Percentiles rank a stretch among this genome's conserved stretches.
phyloP scores from a whole-genome alignment of 108 stramenopile genomes.

The Aurantiochytrium sp. region DNA sequence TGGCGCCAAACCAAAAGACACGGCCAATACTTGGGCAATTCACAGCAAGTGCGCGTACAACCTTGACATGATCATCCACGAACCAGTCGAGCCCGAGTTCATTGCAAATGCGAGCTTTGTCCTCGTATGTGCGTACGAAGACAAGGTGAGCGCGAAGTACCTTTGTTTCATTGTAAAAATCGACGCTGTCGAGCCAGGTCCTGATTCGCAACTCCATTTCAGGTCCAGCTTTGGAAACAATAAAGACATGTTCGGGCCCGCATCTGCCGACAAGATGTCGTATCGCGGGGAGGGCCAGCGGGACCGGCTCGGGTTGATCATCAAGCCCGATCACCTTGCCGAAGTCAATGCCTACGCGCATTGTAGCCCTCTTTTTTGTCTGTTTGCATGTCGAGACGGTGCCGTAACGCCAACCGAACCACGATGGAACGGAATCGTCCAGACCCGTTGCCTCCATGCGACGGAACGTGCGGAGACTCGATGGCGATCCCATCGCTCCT shows the following conservation, averaged over 20 bases:
- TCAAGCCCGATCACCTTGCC: background rate
- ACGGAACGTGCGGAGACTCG: no score
- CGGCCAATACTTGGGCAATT: background rate
- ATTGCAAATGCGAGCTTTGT: background rate
- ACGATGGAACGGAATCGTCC: no score
- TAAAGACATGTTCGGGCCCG: background rate
- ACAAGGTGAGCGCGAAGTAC: background rate
- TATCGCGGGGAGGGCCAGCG: background rate
- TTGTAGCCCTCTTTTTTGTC: background rate
- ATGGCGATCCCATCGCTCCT: no score
- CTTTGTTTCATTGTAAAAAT: background rate
- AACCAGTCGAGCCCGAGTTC: background rate
- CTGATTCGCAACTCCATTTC: background rate
- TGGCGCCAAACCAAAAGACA: background rate
- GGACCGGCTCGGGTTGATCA: background rate
- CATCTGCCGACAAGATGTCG: background rate
- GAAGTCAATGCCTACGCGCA: background rate
- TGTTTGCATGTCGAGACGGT: background rate
- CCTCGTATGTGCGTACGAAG: background rate
- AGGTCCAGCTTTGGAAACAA: background rate
- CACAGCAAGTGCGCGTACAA: background rate
- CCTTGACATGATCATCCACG: background rate
- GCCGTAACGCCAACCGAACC: no score
- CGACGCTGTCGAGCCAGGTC: background rate
- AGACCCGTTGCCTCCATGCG: no score